phyloP scores from a whole-genome alignment of 192 early-diverging fungal species.

The Spinellus fusiger region DNA sequence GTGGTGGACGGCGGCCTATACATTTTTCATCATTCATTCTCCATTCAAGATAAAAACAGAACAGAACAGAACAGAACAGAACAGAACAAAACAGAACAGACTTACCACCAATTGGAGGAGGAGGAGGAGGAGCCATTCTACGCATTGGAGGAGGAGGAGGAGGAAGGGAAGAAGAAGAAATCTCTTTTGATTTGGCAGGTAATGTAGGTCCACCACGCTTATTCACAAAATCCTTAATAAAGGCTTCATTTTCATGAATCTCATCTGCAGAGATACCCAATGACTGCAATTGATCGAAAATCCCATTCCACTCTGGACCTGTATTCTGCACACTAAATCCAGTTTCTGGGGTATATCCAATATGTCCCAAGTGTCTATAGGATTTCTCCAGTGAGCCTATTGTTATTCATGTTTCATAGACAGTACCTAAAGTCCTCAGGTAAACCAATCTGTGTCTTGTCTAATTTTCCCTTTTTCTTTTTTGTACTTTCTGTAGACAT shows the following conservation, averaged over 20 bases:
- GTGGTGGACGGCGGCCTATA: slow-evolving; percentile 8
- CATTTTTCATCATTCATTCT: background rate
- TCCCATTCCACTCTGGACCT: slow-evolving; percentile 61
- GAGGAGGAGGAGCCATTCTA: slow-evolving; percentile 24
- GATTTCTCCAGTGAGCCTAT: background rate
- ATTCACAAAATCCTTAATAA: slow-evolving; percentile 65
- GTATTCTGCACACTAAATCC: slow-evolving; percentile 63
- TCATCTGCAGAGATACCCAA: slow-evolving; percentile 58
- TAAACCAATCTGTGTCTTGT: slow-evolving; percentile 55
- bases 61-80: too few relatives aligned
- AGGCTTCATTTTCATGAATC: slow-evolving; percentile 58
- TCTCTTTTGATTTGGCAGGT: slow-evolving; percentile 19
- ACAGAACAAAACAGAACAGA: background rate
- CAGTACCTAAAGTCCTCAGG: slow-evolving; percentile 45
- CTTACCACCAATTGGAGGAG: slow-evolving; percentile 23
- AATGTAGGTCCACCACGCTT: slow-evolving; percentile 49
- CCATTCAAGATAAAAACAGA: background rate
- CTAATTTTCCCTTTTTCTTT: slow-evolving; percentile 42
- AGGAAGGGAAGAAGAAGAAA: slow-evolving; percentile 9
- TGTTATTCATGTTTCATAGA: background rate
- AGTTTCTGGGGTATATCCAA: slow-evolving; percentile 52
- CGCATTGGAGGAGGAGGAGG: slow-evolving; percentile 37
- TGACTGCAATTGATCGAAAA: slow-evolving; percentile 64
- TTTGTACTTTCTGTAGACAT: slow-evolving; percentile 35
- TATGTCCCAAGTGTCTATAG: slow-evolving; percentile 51